A percentile compares a stretch with the other conserved stretches of the same genome.
phyloP scores from a whole-genome alignment of 305 asterid genomes.

The Fraxinus ornus region DNA sequence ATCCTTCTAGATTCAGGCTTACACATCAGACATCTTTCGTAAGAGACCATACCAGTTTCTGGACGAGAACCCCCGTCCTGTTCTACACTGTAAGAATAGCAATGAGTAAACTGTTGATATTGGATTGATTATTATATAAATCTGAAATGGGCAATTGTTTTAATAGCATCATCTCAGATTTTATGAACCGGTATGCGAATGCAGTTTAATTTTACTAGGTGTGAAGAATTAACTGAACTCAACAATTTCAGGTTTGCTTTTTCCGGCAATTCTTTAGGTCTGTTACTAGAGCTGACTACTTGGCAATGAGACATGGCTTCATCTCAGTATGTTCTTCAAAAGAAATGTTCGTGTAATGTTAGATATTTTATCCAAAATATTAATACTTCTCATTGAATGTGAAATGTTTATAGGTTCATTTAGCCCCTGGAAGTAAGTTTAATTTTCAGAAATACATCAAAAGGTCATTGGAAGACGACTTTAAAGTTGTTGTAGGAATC shows the following conservation, averaged over 20 bases:
- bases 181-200: neutral
- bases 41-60: conserved; percentile 50
- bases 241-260: conserved; percentile 64
- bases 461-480: conserved; percentile 83
- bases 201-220: neutral
- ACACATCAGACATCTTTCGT: conserved; percentile 81
- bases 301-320: conserved; percentile 85
- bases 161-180: neutral
- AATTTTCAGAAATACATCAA: conserved; percentile 59
- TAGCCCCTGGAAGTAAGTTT: conserved; percentile 62
- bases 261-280: conserved; percentile 81
- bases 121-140: neutral
- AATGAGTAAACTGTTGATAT: neutral
- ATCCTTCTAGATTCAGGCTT: conserved; percentile 68
- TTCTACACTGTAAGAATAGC: conserved; percentile 56
- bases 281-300: conserved; percentile 79
- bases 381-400: neutral
- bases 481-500: conserved; percentile 76
- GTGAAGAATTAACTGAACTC: neutral
- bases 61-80: conserved; percentile 53
- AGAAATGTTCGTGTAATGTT: neutral
- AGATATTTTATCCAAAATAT: neutral
- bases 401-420: conserved; percentile 35
- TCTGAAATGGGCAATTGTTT: neutral
- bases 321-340: conserved; percentile 61